Percentiles rank a stretch among this genome's conserved stretches.
Evolutionary conservation across 2,329 filamentous ascomycete species (phyloP).

Genomic region (Epichloe gansuensis): DNA sequence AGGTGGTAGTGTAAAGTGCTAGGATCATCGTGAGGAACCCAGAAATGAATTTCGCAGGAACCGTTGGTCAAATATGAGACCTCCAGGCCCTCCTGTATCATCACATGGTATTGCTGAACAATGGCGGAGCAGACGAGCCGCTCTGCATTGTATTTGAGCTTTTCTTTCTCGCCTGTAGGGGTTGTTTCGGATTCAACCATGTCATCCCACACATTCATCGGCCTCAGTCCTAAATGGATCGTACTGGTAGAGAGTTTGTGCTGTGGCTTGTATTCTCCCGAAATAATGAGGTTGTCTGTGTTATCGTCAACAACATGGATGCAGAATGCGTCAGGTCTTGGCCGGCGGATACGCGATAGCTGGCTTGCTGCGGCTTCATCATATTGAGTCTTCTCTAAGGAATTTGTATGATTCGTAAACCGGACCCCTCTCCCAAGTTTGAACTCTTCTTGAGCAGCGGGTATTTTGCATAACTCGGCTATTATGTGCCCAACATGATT

Average conservation of each 20-base stretch:
- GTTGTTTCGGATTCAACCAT: not conserved
- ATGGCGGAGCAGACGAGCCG: constrained; percentile 3
- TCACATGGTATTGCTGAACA: constrained; percentile 5
- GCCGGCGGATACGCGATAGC: not conserved
- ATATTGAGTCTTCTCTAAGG: not conserved
- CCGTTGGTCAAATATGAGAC: constrained; percentile 3
- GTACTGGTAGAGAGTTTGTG: not conserved
- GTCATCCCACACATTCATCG: not conserved
- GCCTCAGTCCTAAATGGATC: not conserved
- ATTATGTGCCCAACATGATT: not conserved
- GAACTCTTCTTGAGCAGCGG: not conserved
- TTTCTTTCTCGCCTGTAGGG: not conserved
- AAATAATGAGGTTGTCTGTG: not conserved
- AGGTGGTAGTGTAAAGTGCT: not conserved
- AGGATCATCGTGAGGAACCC: not conserved
- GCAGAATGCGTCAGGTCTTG: not conserved
- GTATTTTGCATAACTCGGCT: not conserved
- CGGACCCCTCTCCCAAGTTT: not conserved
- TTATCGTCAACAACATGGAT: not conserved
- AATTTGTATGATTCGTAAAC: not conserved
- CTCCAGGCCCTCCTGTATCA: constrained; percentile 4
- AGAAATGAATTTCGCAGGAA: not conserved
- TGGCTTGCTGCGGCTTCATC: not conserved
- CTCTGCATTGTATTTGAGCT: not conserved
- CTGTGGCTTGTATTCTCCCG: not conserved